These are phyloP conservation scores for Remersonia thermophila DNA, from an alignment of 2,329 filamentous ascomycete species.

Conservation along the genomic window DNA sequence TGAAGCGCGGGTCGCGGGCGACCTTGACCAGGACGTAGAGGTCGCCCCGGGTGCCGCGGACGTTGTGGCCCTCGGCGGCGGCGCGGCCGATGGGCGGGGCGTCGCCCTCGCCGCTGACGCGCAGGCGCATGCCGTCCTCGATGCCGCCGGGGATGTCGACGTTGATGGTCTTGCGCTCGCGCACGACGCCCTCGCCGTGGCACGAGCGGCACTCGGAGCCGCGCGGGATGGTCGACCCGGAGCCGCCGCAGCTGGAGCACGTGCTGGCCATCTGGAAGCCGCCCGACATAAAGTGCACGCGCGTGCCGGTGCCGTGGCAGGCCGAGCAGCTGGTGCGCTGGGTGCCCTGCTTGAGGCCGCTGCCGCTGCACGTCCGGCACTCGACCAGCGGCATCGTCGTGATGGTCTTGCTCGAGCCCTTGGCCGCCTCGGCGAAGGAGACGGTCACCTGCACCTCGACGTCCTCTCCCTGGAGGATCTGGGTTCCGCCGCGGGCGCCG, in stretches of 20 bases:
- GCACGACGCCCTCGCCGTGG: conserved; percentile 68
- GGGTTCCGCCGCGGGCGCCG: conserved; percentile 41
- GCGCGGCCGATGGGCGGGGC: conserved; percentile 64
- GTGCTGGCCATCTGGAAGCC: conserved; percentile 95
- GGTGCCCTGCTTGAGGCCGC: conserved; percentile 70
- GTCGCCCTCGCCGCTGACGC: conserved; percentile 77
- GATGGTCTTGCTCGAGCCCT: conserved; percentile 81
- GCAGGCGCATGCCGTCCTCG: conserved; percentile 88
- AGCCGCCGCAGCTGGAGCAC: conserved; percentile 69
- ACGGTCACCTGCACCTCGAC: conserved; percentile 91
- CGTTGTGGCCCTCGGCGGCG: conserved; percentile 39
- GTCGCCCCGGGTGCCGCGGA: conserved; percentile 64
- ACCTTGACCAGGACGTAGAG: conserved; percentile 86
- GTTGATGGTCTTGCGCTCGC: conserved; percentile 70
- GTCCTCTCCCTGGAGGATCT: conserved; percentile 84
- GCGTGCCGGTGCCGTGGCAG: conserved; percentile 76
- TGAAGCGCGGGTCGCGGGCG: conserved; percentile 81
- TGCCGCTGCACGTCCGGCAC: conserved; percentile 74
- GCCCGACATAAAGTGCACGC: conserved; percentile 79
- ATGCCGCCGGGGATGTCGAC: conserved; percentile 92
- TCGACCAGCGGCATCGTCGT: conserved; percentile 67
- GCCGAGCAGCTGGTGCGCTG: conserved; percentile 60
- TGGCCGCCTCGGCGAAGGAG: conserved; percentile 91
- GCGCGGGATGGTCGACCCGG: conserved; percentile 61
- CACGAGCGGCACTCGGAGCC: conserved; percentile 74